phyloP scores from a whole-genome alignment of 768 basidiomycete genomes.

The Mycena pura region DNA sequence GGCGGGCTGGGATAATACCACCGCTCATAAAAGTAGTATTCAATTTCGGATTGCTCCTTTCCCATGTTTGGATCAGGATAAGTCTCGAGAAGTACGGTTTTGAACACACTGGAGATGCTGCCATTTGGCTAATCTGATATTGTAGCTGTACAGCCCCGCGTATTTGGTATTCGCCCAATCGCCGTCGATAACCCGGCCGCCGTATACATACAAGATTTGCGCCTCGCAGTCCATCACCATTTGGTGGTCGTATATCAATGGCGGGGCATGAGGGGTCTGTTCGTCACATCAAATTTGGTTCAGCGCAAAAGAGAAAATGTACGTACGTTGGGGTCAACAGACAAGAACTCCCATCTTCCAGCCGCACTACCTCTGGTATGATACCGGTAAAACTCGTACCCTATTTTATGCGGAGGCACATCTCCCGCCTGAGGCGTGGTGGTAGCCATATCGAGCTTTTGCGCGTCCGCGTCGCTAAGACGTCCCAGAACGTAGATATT shows the following conservation, averaged over 20 bases:
- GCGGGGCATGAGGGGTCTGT: slow-evolving; percentile 44
- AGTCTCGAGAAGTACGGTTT: not conserved
- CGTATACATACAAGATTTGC: slow-evolving; percentile 78
- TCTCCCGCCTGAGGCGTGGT: slow-evolving; percentile 10
- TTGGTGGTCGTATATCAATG: slow-evolving; percentile 80
- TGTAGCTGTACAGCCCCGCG: slow-evolving; percentile 78
- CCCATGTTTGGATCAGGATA: slow-evolving; percentile 9
- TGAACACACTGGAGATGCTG: slow-evolving; percentile 64
- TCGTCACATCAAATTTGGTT: not conserved
- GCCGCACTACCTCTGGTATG: slow-evolving; percentile 64
- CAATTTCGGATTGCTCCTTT: slow-evolving; percentile 17
- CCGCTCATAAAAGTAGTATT: slow-evolving; percentile 35
- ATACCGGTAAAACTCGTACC: slow-evolving; percentile 81
- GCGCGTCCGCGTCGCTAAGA: slow-evolving; percentile 61
- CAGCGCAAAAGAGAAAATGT: not conserved
- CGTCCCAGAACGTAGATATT: slow-evolving; percentile 78
- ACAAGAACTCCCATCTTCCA: slow-evolving; percentile 77
- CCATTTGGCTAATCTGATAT: slow-evolving; percentile 72
- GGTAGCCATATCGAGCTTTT: slow-evolving; percentile 33
- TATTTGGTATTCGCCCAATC: slow-evolving; percentile 66
- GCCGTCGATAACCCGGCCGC: slow-evolving; percentile 74
- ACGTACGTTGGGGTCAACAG: slow-evolving; percentile 70
- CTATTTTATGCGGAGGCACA: slow-evolving; percentile 37
- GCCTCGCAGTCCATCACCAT: slow-evolving; percentile 77
- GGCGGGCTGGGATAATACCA: slow-evolving; percentile 62